Conservation (phyloP, 768 basidiomycete species). For the Suillus brevipes region DNA sequence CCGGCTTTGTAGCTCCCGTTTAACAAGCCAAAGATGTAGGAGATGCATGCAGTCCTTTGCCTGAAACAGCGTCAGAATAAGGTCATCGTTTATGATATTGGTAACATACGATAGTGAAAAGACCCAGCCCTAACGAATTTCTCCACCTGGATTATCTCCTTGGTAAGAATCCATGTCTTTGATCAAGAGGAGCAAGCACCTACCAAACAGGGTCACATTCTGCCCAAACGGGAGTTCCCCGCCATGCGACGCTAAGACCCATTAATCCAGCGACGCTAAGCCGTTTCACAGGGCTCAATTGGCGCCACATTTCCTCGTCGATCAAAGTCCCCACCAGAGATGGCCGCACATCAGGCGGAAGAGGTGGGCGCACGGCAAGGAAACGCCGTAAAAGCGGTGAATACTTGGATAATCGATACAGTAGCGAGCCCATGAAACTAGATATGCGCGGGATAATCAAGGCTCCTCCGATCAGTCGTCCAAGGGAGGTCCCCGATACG, state of each 20-base stretch:
- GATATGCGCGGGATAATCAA: constrained; percentile 68
- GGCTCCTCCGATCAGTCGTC: constrained; percentile 68
- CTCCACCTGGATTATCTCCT: constrained; percentile 50
- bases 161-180: background rate
- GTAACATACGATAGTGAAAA: constrained; percentile 61
- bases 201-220: constrained; percentile 76
- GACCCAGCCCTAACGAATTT: constrained; percentile 64
- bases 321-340: constrained; percentile 22
- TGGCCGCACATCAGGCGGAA: constrained; percentile 11
- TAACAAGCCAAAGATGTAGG: constrained; percentile 66
- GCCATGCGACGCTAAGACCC: constrained; percentile 49
- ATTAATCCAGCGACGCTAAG: constrained; percentile 32
- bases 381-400: constrained; percentile 30
- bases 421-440: constrained; percentile 59
- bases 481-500: constrained; percentile 58
- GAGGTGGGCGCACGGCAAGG: constrained; percentile 23
- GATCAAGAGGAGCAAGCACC: constrained; percentile 5
- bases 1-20: constrained; percentile 70
- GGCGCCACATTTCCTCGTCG: constrained; percentile 13
- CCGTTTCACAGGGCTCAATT: constrained; percentile 24
- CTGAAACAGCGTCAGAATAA: constrained; percentile 31
- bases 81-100: background rate
- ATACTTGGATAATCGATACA: constrained; percentile 51
- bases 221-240: constrained; percentile 61
- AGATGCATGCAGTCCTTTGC: constrained; percentile 69